A percentile compares a stretch with the other conserved stretches of the same genome.
Evolutionary conservation across 148 eudicot genomes (phyloP).

Genomic region (Rhododendron ferrugineum): DNA sequence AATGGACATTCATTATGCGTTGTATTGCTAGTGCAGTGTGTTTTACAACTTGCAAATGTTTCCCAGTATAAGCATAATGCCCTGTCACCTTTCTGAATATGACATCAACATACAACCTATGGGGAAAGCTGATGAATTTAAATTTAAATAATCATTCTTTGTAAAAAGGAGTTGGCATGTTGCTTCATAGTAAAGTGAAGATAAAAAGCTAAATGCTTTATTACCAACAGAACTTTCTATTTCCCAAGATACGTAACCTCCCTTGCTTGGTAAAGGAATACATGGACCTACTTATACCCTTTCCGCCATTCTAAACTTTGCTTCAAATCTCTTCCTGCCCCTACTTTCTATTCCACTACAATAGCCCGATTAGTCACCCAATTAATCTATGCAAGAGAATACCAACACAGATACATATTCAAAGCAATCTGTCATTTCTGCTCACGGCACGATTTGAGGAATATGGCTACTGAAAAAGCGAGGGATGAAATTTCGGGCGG

Average conservation of each 20-base stretch:
- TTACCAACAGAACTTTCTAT: not conserved
- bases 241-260: not conserved
- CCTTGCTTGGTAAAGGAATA: not conserved
- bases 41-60: not conserved
- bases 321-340: conserved; percentile 2
- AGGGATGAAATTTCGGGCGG: not conserved
- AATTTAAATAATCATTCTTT: not conserved
- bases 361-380: not conserved
- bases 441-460: not conserved
- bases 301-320: not conserved
- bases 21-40: not conserved
- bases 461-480: conserved; percentile 12
- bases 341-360: not conserved
- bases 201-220: not conserved
- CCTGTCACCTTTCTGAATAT: not conserved
- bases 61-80: not conserved
- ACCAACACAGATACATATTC: not conserved
- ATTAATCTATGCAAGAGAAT: not conserved
- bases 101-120: not conserved
- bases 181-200: not conserved
- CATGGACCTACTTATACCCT: not conserved
- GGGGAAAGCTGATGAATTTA: not conserved
- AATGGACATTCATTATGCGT: not conserved
- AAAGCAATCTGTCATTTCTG: not conserved
- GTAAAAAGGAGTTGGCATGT: not conserved